These are phyloP conservation scores for Tirmania nivea DNA, from an alignment of 495 filamentous ascomycete genomes.

Conservation along the genomic window DNA sequence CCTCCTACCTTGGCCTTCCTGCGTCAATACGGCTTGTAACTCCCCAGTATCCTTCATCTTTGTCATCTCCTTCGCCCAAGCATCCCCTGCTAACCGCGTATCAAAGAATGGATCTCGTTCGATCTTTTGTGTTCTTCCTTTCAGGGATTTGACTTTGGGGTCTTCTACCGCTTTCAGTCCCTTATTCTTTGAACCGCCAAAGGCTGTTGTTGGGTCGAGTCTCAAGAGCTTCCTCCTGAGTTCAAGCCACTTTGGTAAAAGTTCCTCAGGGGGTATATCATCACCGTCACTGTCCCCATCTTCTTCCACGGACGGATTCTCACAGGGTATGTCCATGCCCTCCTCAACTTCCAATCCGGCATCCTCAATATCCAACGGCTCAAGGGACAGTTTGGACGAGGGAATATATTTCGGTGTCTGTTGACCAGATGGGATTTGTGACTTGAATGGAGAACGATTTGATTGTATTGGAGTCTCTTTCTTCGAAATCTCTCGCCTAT, in stretches of 20 bases:
- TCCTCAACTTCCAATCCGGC: slow-evolving; percentile 16
- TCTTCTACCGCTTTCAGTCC: slow-evolving; percentile 13
- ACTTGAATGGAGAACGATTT: slow-evolving; percentile 1
- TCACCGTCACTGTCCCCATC: slow-evolving; percentile 27
- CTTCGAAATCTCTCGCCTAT: slow-evolving; percentile 1
- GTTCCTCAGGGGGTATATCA: slow-evolving; percentile 46
- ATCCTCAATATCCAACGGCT: slow-evolving; percentile 1
- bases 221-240: slow-evolving; percentile 48
- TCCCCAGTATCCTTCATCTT: neutral
- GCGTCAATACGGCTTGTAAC: slow-evolving; percentile 2
- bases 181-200: slow-evolving; percentile 27
- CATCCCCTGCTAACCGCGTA: neutral
- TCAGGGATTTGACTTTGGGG: slow-evolving; percentile 8
- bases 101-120: slow-evolving; percentile 30
- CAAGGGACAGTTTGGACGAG: neutral
- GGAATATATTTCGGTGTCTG: neutral
- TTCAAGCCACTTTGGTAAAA: slow-evolving; percentile 53
- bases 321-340: slow-evolving; percentile 17
- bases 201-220: slow-evolving; percentile 40
- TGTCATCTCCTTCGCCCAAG: neutral
- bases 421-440: slow-evolving; percentile 1
- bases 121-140: slow-evolving; percentile 23
- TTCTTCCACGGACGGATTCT: slow-evolving; percentile 12
- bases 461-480: neutral
- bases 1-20: slow-evolving; percentile 30